Base-by-base conservation (phyloP, 306 rosid species). In the Citrullus mucosospermus region DNA sequence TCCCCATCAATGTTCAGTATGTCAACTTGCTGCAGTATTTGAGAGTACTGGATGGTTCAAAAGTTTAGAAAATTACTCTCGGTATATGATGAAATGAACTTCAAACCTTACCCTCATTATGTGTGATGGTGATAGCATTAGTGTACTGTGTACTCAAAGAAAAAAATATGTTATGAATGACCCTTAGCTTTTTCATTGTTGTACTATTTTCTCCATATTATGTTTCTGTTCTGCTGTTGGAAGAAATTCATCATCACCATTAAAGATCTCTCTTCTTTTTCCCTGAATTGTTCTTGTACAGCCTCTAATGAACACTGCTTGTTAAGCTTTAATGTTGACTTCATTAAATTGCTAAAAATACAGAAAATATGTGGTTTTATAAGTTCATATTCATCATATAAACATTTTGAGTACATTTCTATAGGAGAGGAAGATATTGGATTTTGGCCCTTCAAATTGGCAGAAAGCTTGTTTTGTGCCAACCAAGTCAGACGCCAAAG, bases 401-500 rank as follows among this genome's bases (percentile, higher is more conserved):
- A 54, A 9, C 57, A 25, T 39, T 76, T 38, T 39, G 54, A 57
- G 11, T 59, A 2, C 9, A 25, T 38, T 41, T n/a, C 22, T 59
- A 36, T 78, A 90, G 96, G 96, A 92, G 87, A 87, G 83, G 22
- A 92, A 83, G 84, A 79, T 95, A 77, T 82, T 62, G 92, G 96
- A 89, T n/a, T 77, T 34, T 4, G 97, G 93, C 58, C 82, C 78
- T 81, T 57, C 44, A 57, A 91, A 89, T 77, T 95, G 98, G 98
- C 93, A 85, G 58, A 92, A 83, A 82, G 93, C 91, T 17, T 95
- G 98, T 84, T 95, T 89, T 81, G 93, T 92, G 82, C 97, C 98
- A 41, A 88, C 97, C 76, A 95, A 89, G 73, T 81, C 98, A 17
- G 98, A 95, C 78, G 93, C 93, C 8, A 82, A 83, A 48, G 98